These are phyloP conservation scores for Populus deltoides DNA, from an alignment of 345 rosid genomes.

Conservation along the genomic window DNA sequence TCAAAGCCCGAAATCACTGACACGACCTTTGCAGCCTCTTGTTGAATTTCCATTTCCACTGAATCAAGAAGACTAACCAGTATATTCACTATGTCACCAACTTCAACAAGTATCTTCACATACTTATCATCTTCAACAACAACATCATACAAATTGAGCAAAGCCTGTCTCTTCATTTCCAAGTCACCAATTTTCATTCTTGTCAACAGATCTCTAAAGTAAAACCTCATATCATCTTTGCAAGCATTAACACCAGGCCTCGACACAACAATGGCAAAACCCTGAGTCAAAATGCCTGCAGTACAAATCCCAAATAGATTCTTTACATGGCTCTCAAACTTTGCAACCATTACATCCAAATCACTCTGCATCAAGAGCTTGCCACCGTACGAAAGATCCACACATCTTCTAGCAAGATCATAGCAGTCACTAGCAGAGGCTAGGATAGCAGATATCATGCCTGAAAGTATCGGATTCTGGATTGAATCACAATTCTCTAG, in stretches of 20 bases:
- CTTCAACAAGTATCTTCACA: constrained; percentile 49
- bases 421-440: constrained; percentile 44
- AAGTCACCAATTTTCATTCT: constrained; percentile 91
- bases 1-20: constrained; percentile 59
- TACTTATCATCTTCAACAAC: constrained; percentile 64
- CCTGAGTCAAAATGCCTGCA: constrained; percentile 57
- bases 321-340: constrained; percentile 50
- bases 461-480: constrained; percentile 44
- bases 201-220: constrained; percentile 68
- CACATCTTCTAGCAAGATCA: constrained; percentile 73
- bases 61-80: constrained; percentile 65
- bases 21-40: constrained; percentile 58
- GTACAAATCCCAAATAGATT: constrained; percentile 58
- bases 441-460: constrained; percentile 43
- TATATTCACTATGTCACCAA: constrained; percentile 43
- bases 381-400: constrained; percentile 70
- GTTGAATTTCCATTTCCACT: constrained; percentile 48
- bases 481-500: constrained; percentile 49
- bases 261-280: constrained; percentile 77
- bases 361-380: constrained; percentile 98
- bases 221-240: constrained; percentile 83
- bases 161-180: constrained; percentile 77
- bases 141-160: constrained; percentile 54
- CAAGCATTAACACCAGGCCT: constrained; percentile 59
- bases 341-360: constrained; percentile 61